Conservation (phyloP, 1,284 basidiomycete genomes). For the Chalciporus sp. region DNA sequence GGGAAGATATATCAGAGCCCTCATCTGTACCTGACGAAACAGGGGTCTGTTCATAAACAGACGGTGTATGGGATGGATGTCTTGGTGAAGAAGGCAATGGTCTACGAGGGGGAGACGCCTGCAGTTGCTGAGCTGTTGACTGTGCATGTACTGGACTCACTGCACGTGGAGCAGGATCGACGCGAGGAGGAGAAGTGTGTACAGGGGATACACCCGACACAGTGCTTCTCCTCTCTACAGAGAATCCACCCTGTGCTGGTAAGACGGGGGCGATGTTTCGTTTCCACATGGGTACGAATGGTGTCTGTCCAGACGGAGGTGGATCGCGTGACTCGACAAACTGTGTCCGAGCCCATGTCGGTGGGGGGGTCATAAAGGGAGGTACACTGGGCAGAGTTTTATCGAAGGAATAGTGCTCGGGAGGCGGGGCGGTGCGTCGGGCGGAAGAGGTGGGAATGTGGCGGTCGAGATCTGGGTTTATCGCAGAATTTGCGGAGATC, state of each 20-base stretch:
- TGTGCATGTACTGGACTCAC: constrained; percentile 20
- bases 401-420: constrained; percentile 3
- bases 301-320: constrained; percentile 4
- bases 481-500: not conserved
- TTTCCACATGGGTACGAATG: constrained; percentile 20
- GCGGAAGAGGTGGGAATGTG: constrained; percentile 30
- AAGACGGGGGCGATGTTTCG: constrained; percentile 11
- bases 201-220: constrained; percentile 25
- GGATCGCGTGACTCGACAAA: constrained; percentile 6
- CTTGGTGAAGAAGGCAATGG: constrained; percentile 34
- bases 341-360: constrained; percentile 16
- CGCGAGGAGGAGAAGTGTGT: not conserved
- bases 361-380: constrained; percentile 10
- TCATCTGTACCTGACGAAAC: constrained; percentile 13
- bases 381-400: not conserved
- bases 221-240: constrained; percentile 30
- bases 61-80: constrained; percentile 5
- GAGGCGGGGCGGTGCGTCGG: constrained; percentile 20
- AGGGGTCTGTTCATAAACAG: constrained; percentile 15
- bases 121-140: constrained; percentile 2
- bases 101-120: constrained; percentile 26
- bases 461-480: constrained; percentile 22
- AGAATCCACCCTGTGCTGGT: constrained; percentile 5
- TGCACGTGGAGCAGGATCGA: constrained; percentile 1
- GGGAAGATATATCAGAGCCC: constrained; percentile 16